Evolutionary conservation across 129 eudicot genomes (phyloP).

Genomic region (Chrysanthemum lavandulifolium): DNA sequence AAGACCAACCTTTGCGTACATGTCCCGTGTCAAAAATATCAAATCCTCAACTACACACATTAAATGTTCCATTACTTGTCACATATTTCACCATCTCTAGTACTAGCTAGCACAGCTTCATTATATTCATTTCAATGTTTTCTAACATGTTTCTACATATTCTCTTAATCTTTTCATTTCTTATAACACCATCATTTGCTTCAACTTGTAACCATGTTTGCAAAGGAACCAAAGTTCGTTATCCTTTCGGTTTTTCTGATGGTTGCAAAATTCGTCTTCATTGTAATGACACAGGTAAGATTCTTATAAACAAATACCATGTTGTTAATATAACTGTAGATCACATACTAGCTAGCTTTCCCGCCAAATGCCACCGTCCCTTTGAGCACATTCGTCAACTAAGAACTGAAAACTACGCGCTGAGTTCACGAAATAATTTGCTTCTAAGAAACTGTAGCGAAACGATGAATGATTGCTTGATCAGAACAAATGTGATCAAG

Average conservation of each 20-base stretch:
- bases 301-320: constrained; percentile 15
- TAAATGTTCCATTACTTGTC: too few species aligned
- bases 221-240: constrained; percentile 34
- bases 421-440: constrained; percentile 49
- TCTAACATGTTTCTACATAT: constrained; percentile 28
- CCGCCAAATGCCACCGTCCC: constrained; percentile 54
- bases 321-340: constrained; percentile 52
- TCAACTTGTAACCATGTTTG: constrained; percentile 39
- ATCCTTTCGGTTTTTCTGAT: constrained; percentile 77
- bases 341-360: constrained; percentile 32
- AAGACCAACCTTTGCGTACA: too few species aligned
- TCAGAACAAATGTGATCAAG: constrained; percentile 29
- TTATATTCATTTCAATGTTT: constrained; percentile 1
- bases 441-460: constrained; percentile 44
- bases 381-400: constrained; percentile 16
- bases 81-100: too few species aligned
- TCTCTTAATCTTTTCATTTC: constrained; percentile 19
- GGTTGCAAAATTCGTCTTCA: constrained; percentile 46
- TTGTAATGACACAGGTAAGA: constrained; percentile 28
- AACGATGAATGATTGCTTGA: constrained; percentile 34
- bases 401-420: constrained; percentile 32
- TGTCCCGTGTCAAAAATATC: too few species aligned
- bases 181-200: constrained; percentile 14
- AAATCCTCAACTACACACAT: too few species aligned
- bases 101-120: background rate